A percentile compares a stretch with the other conserved stretches of the same genome.
Evolutionary conservation across 1,284 basidiomycete species (phyloP).

Genomic region (Cronartium quercuum): DNA sequence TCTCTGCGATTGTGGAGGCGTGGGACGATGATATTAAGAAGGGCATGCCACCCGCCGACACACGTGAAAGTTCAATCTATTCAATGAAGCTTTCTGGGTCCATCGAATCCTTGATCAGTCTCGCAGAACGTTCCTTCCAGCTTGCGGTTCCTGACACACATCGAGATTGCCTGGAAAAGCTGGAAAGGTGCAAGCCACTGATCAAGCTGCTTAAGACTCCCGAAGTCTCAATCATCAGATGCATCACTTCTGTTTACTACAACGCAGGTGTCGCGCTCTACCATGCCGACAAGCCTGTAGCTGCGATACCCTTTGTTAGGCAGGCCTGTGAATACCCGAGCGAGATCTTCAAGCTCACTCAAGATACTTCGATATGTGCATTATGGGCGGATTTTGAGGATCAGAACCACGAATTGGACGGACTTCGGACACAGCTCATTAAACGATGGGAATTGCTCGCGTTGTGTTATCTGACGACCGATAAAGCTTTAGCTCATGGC

Average conservation of each 20-base stretch:
- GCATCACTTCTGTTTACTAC: conserved; percentile 33
- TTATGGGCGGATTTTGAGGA: conserved; percentile 21
- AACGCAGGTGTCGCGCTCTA: conserved; percentile 34
- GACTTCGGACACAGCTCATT: conserved; percentile 12
- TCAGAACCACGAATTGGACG: conserved; percentile 16
- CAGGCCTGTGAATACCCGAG: conserved; percentile 29
- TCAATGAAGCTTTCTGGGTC: conserved; percentile 28
- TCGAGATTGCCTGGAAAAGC: conserved; percentile 8
- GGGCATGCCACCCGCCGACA: not conserved
- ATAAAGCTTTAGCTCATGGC: conserved; percentile 10
- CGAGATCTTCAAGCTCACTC: conserved; percentile 19
- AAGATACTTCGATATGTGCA: not conserved
- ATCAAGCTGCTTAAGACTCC: conserved; percentile 13
- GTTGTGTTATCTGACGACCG: conserved; percentile 25
- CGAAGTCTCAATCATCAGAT: conserved; percentile 32
- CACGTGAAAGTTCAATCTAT: not conserved
- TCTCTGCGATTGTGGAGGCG: conserved; percentile 11
- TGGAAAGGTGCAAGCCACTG: conserved; percentile 16
- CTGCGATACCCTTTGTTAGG: conserved; percentile 22
- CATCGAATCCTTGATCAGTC: conserved; percentile 19
- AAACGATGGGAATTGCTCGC: conserved; percentile 38
- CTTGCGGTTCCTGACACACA: conserved; percentile 8
- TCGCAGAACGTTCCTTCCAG: conserved; percentile 30
- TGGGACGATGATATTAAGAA: conserved; percentile 23
- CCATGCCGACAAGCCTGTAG: conserved; percentile 27